Evolutionary conservation across 441 rosid genomes (phyloP), one percentile per base, ranked within the genome.

Genomic region (Corymbia calophylla): DNA sequence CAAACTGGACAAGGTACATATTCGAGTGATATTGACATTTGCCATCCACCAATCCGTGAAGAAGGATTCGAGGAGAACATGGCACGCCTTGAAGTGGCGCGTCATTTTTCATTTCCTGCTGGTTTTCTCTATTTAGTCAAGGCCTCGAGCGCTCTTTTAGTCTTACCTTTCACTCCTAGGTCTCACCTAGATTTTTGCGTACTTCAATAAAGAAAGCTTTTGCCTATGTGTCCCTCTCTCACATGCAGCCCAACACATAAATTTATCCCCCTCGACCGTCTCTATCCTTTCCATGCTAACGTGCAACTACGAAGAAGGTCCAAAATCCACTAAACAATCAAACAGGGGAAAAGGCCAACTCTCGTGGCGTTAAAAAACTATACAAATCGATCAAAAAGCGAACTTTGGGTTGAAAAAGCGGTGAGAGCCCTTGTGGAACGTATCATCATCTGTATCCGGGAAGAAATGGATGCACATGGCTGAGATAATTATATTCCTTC

Each of bases 381-480:
- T 77, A 23, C 49, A 86, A 90, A 93, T 86, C 84, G 53, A 55
- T 48, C 88, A 80, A 44, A 53, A 73, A 53, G 86, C 51, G n/a
- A 21, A 51, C 70, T 88, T 89, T 87, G 49, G 70, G 89, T 89
- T 88, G 73, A 89, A 88, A 88, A 91, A 94, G 92, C 91, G 92
- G 88, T 87, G 93, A 90, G 89, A 84, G 68, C 53, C 92, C 89
- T 90, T 88, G 93, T 93, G 96, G 94, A 89, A 86, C 92, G 68
- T 91, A 92, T 94, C 91, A 94, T 94, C 94, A 87, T 90, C 93
- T 90, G 56, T 87, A 53, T 35, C 91, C 88, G 90, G 80, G 88
- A 89, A 21, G 92, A 92, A 93, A 91, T 92, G 95, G 94, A 90
- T 73, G 95, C 96, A 95, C 95, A 94, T 95, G 96, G 93, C 93